Conservation (phyloP, 2,329 filamentous ascomycete species). For the Diplodia seriata region DNA sequence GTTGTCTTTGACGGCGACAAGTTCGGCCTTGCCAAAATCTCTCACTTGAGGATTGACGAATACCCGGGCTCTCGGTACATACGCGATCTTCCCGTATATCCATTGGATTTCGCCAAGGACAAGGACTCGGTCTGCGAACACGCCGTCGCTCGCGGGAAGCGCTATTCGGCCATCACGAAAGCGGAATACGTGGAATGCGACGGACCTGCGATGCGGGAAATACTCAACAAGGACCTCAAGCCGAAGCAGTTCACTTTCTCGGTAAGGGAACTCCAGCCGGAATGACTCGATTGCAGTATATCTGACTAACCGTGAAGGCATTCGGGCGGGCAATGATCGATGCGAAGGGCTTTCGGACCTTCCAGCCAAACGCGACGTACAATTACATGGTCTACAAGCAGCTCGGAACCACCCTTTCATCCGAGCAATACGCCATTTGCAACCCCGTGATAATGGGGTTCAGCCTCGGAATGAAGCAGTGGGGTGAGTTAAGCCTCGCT, state of each 20-base stretch:
- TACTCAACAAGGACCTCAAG: constrained; percentile 12
- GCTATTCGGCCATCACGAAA: neutral
- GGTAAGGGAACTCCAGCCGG: neutral
- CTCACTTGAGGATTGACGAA: neutral
- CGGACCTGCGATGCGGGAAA: constrained; percentile 10
- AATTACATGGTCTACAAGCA: constrained; percentile 15
- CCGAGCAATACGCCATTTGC: constrained; percentile 21
- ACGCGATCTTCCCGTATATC: neutral
- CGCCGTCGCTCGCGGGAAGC: constrained; percentile 10
- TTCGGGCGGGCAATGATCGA: constrained; percentile 19
- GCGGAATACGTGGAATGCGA: constrained; percentile 10
- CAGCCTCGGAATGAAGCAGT: constrained; percentile 25
- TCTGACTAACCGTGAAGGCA: neutral
- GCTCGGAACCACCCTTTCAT: neutral
- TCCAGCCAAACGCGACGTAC: constrained; percentile 17
- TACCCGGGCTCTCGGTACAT: constrained; percentile 5
- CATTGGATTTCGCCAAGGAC: neutral
- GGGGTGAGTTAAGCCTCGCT: neutral
- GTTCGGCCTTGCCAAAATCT: neutral
- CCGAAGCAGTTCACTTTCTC: constrained; percentile 13
- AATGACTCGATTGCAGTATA: no score
- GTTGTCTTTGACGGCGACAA: constrained; percentile 18
- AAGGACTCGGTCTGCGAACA: neutral
- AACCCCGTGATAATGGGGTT: constrained; percentile 14
- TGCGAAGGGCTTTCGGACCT: neutral